These are phyloP conservation scores for Lachancea fermentati DNA, from an alignment of 805 yeast genomes.

Conservation along the genomic window DNA sequence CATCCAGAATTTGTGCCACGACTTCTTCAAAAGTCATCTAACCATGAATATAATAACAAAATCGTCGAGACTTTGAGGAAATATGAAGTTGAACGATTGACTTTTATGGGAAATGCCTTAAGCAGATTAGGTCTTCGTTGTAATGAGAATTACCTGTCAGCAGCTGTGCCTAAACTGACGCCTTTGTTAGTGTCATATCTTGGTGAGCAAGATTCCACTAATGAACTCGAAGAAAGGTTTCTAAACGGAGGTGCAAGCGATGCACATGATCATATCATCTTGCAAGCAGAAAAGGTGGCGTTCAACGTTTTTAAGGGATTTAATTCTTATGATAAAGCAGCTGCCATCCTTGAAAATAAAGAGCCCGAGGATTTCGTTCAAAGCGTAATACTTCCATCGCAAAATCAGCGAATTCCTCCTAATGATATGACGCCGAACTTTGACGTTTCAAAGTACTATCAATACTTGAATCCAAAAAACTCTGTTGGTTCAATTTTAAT, in stretches of 20 bases:
- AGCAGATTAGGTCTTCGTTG: constrained; percentile 53
- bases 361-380: constrained; percentile 56
- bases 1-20: constrained; percentile 84
- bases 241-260: constrained; percentile 36
- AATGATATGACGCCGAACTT: constrained; percentile 64
- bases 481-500: constrained; percentile 58
- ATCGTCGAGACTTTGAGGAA: constrained; percentile 39
- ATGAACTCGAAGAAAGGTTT: constrained; percentile 20
- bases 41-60: constrained; percentile 27
- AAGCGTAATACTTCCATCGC: constrained; percentile 40
- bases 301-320: constrained; percentile 22
- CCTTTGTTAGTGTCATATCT: constrained; percentile 49
- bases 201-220: constrained; percentile 8
- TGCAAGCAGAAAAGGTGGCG: constrained; percentile 30
- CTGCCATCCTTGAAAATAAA: constrained; percentile 22
- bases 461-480: constrained; percentile 27
- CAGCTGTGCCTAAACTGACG: constrained; percentile 58
- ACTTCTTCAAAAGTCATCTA: constrained; percentile 35
- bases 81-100: constrained; percentile 43
- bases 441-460: constrained; percentile 52
- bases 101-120: constrained; percentile 54
- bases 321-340: constrained; percentile 12
- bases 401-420: constrained; percentile 44
- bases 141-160: constrained; percentile 49
- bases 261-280: constrained; percentile 32